Evolutionary conservation across 805 yeast genomes (phyloP), one percentile per base, ranked within the genome.

Genomic region (Lachancea kluyveri): DNA sequence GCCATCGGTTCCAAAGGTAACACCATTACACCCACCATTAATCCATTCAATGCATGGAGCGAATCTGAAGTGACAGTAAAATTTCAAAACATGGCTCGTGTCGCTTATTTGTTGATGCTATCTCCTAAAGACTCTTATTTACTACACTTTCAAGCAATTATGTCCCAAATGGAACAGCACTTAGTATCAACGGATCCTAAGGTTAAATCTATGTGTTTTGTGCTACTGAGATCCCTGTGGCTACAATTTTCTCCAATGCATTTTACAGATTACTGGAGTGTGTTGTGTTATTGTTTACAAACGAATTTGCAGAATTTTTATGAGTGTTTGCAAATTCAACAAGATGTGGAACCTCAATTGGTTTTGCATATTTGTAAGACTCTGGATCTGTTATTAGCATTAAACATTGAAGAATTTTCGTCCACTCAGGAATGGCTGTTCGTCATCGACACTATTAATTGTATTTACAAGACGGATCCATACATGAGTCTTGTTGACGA

Each of bases 381-480:
- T 10, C 61, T 92, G 28, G 98, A 90, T 50, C 68, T 82, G 18
- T 54, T 87, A 14, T 53, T 90, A 13, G 64, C 80, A 2, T 44
- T 87, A 35, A 74, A 77, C 21, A 68, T 69, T 24, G 96, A 88
- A 50, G 95, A 86, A 68, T 90, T 64, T 79, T 77, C 57, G 50
- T 74, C 55, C 51, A 59, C 59, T 6, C 59, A 73, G 40, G 92
- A 86, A 47, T 90, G 97, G 97, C 62, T 92, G 2, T 92, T 86
- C 50, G 72, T 90, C 8, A 68, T 77, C 17, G 85, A 81, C 45
- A 76, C 73, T 11, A 66, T 76, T 11, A 79, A 76, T 37, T 75
- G 79, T 12, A 65, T 72, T 18, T 68, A 65, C 44, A 65, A 67
- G 37, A 59, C 51, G 4, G 46, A 48, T 17, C 47, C 57, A 6